Evolutionary conservation across 73 alveolate genomes (phyloP), one percentile per base, ranked within the genome.

Genomic region (Blepharisma stoltei): DNA sequence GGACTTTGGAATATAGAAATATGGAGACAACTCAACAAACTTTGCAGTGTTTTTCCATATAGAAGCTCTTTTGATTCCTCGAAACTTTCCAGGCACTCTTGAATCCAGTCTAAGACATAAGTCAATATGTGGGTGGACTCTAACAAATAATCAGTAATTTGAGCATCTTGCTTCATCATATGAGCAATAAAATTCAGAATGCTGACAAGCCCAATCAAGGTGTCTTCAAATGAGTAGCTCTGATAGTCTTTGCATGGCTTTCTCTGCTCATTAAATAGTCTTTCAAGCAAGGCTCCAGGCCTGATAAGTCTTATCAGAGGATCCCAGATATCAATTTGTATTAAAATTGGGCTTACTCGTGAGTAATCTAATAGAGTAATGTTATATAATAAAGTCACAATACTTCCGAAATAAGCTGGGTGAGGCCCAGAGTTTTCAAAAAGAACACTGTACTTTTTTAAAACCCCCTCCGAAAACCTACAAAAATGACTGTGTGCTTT

Each of bases 341-440:
- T 60, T n/a, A n/a, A 60, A 25, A 60, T 25, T 14, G 49, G 38
- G 4, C 14, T 14, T n/a, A 60, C 46, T 60, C 23, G 14, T 14
- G 38, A 20, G 11, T 9, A 14, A 5, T 60, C 73, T 60, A 60
- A 60, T 14, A 60, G 46, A 8, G 46, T 25, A 25, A 60, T n/a
- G 23, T 60, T 60, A 9, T 14, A 20, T 60, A 60, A 60, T 9
- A 60, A 60, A 60, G 48, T 1, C 38, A 60, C 73, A n/a, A 60
- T 14, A 3, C 14, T 38, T n/a, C 46, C 73, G 46, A 60, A 60
- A 60, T 60, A 60, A n/a, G 23, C 73, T 14, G 73, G 73, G 2
- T n/a, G 73, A n/a, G 73, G 73, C 23, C 73, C 73, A 14, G 73
- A n/a, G 47, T 60, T 60, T 60, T 60, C 73, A 60, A 14, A 60